A percentile compares a stretch with the other conserved stretches of the same genome.
phyloP scores from a whole-genome alignment of 805 yeast species.

The Cyberlindnera maclurae region DNA sequence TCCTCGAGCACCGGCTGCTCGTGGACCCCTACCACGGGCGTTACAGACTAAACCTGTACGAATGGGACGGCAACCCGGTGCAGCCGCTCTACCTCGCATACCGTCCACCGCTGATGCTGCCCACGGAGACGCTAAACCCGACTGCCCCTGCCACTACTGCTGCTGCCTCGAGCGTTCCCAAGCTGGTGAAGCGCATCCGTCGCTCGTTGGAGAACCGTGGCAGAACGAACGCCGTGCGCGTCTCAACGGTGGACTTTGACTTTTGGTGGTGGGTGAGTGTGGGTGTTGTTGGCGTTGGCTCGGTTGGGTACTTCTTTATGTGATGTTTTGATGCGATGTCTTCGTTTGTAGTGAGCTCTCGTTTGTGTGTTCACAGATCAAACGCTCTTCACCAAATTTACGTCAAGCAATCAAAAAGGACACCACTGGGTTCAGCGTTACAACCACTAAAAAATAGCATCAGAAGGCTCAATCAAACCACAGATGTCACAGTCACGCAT shows the following conservation, averaged over 20 bases:
- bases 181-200: constrained; percentile 42
- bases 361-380: too few species aligned
- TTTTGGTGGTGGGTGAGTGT: constrained; percentile 51
- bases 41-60: constrained; percentile 63
- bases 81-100: constrained; percentile 91
- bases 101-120: constrained; percentile 93
- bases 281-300: constrained; percentile 34
- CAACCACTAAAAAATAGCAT: too few species aligned
- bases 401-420: too few species aligned
- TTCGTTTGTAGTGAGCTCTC: too few species aligned
- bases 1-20: constrained; percentile 47
- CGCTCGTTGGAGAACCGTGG: constrained; percentile 75
- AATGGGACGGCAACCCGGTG: constrained; percentile 70
- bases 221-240: constrained; percentile 64
- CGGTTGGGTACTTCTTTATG: constrained; percentile 23
- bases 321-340: too few species aligned
- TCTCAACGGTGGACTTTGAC: constrained; percentile 33
- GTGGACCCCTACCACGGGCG: constrained; percentile 83
- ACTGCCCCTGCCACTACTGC: constrained; percentile 39
- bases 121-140: constrained; percentile 87
- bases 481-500: constrained; percentile 25
- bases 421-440: too few species aligned
- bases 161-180: constrained; percentile 23
- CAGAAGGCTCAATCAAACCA: too few species aligned
- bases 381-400: too few species aligned